These are phyloP conservation scores for Xylariaceae sp. DNA, from an alignment of 2,329 filamentous ascomycete species.

Conservation along the genomic window DNA sequence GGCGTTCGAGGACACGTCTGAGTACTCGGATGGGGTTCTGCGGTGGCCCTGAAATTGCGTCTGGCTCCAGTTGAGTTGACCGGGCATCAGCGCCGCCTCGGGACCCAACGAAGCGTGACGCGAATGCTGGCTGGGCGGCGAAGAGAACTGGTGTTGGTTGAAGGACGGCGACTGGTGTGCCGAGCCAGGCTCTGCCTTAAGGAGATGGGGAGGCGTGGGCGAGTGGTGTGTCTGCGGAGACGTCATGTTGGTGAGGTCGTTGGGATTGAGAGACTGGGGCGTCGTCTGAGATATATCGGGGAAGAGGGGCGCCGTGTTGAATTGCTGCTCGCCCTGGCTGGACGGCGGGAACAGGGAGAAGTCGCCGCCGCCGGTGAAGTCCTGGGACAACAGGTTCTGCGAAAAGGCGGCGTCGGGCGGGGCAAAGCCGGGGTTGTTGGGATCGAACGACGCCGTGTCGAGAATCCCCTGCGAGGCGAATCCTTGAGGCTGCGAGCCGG, in stretches of 20 bases:
- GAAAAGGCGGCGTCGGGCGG: slow-evolving; percentile 37
- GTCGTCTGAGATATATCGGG: slow-evolving; percentile 37
- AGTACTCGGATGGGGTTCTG: slow-evolving; percentile 82
- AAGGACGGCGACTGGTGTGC: slow-evolving; percentile 51
- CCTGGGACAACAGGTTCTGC: slow-evolving; percentile 39
- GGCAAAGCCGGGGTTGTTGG: slow-evolving; percentile 24
- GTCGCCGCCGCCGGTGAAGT: slow-evolving; percentile 44
- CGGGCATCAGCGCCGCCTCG: slow-evolving; percentile 47
- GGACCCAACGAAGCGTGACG: slow-evolving; percentile 50
- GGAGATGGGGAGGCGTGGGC: slow-evolving; percentile 47
- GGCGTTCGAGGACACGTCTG: slow-evolving; percentile 79
- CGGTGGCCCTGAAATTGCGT: slow-evolving; percentile 72
- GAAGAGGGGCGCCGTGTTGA: slow-evolving; percentile 53
- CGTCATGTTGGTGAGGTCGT: slow-evolving; percentile 46
- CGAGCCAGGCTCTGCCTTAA: slow-evolving; percentile 43
- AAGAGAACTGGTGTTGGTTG: slow-evolving; percentile 48
- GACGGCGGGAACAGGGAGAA: slow-evolving; percentile 57
- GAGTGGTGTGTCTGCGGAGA: slow-evolving; percentile 49
- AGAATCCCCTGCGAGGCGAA: slow-evolving; percentile 37
- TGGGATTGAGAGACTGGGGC: slow-evolving; percentile 32
- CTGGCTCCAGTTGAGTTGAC: slow-evolving; percentile 48
- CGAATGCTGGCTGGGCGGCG: slow-evolving; percentile 40
- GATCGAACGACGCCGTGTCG: slow-evolving; percentile 26
- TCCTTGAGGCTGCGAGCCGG: slow-evolving; percentile 38
- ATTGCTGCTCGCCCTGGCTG: slow-evolving; percentile 48